Percentiles rank a stretch among this genome's conserved stretches.
phyloP scores from a whole-genome alignment of 2,329 filamentous ascomycete genomes.

The Ascochyta rabiei region DNA sequence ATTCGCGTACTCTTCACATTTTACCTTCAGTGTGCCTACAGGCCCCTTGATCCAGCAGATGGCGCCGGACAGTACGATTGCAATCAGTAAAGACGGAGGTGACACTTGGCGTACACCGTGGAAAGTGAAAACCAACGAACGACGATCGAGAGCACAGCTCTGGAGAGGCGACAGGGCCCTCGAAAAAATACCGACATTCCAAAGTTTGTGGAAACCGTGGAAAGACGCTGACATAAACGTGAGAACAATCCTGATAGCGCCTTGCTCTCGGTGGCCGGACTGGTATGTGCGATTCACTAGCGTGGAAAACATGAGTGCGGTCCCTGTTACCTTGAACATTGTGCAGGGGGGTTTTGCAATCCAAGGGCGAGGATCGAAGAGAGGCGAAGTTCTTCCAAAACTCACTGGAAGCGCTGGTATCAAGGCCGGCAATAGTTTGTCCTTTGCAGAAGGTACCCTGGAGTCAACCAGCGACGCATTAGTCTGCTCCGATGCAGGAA shows the following conservation, averaged over 20 bases:
- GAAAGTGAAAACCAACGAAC: constrained; percentile 23
- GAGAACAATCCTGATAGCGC: constrained; percentile 30
- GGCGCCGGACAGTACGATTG: constrained; percentile 49
- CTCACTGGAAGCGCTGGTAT: background rate
- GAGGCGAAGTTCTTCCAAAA: constrained; percentile 27
- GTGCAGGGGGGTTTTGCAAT: constrained; percentile 41
- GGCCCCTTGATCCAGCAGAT: constrained; percentile 49
- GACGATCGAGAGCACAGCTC: background rate
- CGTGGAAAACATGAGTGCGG: constrained; percentile 17
- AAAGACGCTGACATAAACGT: constrained; percentile 35
- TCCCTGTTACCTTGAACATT: constrained; percentile 2
- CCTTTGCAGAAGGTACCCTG: constrained; percentile 29
- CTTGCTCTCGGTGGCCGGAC: constrained; percentile 35
- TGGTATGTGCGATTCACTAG: constrained; percentile 38
- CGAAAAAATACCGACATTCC: constrained; percentile 21
- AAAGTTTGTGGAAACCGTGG: constrained; percentile 40
- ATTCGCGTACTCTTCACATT: constrained; percentile 45
- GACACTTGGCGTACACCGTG: constrained; percentile 51
- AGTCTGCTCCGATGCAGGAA: constrained; percentile 37
- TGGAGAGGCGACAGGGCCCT: background rate
- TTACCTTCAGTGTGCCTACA: constrained; percentile 49
- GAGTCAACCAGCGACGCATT: constrained; percentile 15
- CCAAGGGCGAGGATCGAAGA: constrained; percentile 29
- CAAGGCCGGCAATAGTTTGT: background rate
- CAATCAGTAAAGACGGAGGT: constrained; percentile 47